Evolutionary conservation across 768 basidiomycete genomes (phyloP), one percentile per base, ranked within the genome.

Genomic region (Xerocomellus amylosporus): DNA sequence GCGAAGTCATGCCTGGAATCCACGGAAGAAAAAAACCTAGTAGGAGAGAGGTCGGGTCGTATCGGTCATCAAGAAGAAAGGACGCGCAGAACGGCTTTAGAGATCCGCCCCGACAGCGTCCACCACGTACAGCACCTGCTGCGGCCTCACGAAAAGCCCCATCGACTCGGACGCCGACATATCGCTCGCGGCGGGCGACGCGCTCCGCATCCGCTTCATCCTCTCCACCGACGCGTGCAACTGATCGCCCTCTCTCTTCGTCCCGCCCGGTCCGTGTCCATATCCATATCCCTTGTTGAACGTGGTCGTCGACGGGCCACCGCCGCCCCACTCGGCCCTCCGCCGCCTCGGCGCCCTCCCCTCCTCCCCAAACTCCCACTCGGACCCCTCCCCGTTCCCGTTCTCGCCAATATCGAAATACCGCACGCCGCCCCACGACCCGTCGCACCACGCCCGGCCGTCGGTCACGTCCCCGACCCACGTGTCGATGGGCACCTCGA

Each of bases 371-470:
- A 80, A 84, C 54, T 86, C 87, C 80, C 83, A 89, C 60, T 86
- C 86, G 0, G 77, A 77, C n/a, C n/a, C n/a, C n/a, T n/a, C n/a
- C n/a, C n/a, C n/a, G n/a, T n/a, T n/a, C 13, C 79, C 75, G 4
- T 69, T 74, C 14, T 69, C 69, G 4, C 82, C 82, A 58, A 92
- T 85, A 56, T 93, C 90, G 64, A 94, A 94, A 70, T 93, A 93
- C 24, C 85, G 80, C 41, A 92, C 74, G 0, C 92, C 93, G 28
- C 83, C 84, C 85, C 87, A 88, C 0, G 81, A 79, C 0, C 93
- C 93, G 60, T 95, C 91, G 64, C 90, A 81, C 92, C 92, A 94
- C 54, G 81, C 82, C n/a, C 87, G 75, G n/a, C 80, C 85, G 28
- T 83, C 79, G 14, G 77, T 71, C 49, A 75, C 71, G 24, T 82